Evolutionary conservation across 768 basidiomycete species (phyloP).

Genomic region (Sarcomyxa edulis): DNA sequence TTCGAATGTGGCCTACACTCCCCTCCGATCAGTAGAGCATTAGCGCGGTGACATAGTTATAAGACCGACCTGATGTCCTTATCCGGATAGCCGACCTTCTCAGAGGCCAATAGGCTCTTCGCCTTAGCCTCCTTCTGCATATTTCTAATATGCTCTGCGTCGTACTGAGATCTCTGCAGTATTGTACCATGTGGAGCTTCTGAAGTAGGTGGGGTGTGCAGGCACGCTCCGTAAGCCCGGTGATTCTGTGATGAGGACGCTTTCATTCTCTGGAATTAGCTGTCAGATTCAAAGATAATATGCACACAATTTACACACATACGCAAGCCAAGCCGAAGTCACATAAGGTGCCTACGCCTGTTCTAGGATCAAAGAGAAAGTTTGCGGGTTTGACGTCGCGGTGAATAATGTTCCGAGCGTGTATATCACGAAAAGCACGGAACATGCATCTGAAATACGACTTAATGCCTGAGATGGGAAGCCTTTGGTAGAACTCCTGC

Average conservation of each 20-base stretch:
- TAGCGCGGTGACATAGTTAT: too few species aligned
- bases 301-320: slow-evolving; percentile 20
- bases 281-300: background rate
- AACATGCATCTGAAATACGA: slow-evolving; percentile 89
- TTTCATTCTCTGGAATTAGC: slow-evolving; percentile 48
- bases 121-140: slow-evolving; percentile 57
- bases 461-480: slow-evolving; percentile 75
- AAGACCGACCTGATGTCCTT: slow-evolving; percentile 66
- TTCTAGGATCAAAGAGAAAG: slow-evolving; percentile 86
- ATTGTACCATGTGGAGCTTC: slow-evolving; percentile 68
- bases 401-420: slow-evolving; percentile 83
- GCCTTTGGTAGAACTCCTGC: slow-evolving; percentile 72
- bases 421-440: slow-evolving; percentile 84
- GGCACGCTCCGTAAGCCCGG: slow-evolving; percentile 59
- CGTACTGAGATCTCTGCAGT: slow-evolving; percentile 34
- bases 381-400: slow-evolving; percentile 98
- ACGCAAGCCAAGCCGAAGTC: slow-evolving; percentile 97
- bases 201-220: slow-evolving; percentile 66
- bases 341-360: slow-evolving; percentile 79
- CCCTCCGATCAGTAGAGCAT: too few species aligned
- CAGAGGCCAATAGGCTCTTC: slow-evolving; percentile 48
- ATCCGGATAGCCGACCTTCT: slow-evolving; percentile 73
- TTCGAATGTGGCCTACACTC: slow-evolving; percentile 67
- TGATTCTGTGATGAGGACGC: too few species aligned
- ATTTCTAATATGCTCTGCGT: slow-evolving; percentile 44